Conservation (phyloP, 2,329 filamentous ascomycete genomes). For the Thermothelomyces thermophilus region DNA sequence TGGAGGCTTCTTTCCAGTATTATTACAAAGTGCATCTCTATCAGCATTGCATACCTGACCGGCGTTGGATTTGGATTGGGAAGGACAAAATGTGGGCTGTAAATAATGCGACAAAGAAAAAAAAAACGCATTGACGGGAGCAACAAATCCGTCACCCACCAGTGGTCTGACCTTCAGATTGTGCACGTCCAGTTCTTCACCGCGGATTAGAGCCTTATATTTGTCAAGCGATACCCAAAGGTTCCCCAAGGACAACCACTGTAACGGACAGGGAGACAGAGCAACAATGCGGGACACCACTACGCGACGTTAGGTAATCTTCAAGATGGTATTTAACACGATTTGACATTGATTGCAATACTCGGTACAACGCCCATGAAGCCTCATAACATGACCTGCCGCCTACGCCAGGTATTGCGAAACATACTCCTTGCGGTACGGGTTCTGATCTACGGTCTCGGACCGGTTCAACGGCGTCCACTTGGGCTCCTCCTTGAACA, state of each 20-base stretch:
- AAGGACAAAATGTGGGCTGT: neutral
- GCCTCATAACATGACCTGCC: too few species aligned
- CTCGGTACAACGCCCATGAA: neutral
- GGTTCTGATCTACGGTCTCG: constrained; percentile 69
- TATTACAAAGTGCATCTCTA: neutral
- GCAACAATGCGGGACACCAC: too few species aligned
- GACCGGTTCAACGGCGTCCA: constrained; percentile 90
- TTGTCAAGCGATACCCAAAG: too few species aligned
- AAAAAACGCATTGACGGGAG: neutral
- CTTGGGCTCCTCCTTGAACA: constrained; percentile 98
- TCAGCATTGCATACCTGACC: constrained; percentile 13
- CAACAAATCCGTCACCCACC: too few species aligned
- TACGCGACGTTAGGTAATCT: too few species aligned
- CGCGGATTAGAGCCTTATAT: too few species aligned
- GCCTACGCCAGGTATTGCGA: constrained; percentile 34
- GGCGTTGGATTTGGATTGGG: constrained; percentile 12
- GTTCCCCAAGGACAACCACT: too few species aligned
- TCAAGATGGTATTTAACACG: neutral
- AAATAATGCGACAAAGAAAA: neutral
- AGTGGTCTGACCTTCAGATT: too few species aligned
- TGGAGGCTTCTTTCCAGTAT: neutral
- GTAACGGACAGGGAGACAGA: too few species aligned
- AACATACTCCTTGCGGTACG: constrained; percentile 73
- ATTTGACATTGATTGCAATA: neutral
- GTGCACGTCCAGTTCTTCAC: neutral